phyloP scores from a whole-genome alignment of 2,329 filamentous ascomycete species.

The Sporothrix luriei region DNA sequence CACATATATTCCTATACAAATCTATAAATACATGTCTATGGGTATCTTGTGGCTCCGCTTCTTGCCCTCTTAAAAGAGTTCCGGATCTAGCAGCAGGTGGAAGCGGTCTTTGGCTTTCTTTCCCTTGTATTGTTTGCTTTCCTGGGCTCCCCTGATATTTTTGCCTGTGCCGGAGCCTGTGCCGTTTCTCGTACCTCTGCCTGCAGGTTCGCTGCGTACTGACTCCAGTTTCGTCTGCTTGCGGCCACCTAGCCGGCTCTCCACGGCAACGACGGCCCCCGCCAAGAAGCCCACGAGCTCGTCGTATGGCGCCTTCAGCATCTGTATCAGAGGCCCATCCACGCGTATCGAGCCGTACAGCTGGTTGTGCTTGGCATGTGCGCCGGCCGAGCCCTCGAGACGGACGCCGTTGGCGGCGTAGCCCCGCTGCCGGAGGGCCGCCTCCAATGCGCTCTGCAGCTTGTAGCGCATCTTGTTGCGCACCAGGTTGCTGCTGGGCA shows the following conservation, averaged over 20 bases:
- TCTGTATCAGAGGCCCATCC: conserved; percentile 11
- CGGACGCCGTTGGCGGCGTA: conserved; percentile 36
- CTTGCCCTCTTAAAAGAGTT: not conserved
- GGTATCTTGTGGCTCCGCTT: not conserved
- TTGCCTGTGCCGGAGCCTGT: not conserved
- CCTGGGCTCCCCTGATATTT: too few relatives aligned
- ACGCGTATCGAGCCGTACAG: conserved; percentile 37
- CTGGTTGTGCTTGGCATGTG: conserved; percentile 4
- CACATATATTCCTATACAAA: not conserved
- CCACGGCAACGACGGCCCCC: conserved; percentile 31
- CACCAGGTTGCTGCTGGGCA: conserved; percentile 25
- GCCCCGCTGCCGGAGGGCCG: conserved; percentile 37
- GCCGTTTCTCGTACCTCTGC: too few relatives aligned
- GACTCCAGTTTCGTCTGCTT: not conserved
- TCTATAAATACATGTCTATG: not conserved
- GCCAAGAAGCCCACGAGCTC: conserved; percentile 31
- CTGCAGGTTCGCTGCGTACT: too few relatives aligned
- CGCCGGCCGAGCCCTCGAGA: not conserved
- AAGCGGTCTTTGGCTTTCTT: not conserved
- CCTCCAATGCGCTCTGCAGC: conserved; percentile 34
- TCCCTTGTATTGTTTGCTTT: not conserved
- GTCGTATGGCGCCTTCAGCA: conserved; percentile 24
- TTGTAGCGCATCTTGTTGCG: conserved; percentile 30
- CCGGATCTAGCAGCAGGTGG: not conserved
- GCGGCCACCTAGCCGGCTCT: conserved; percentile 27